Evolutionary conservation across 495 filamentous ascomycete species (phyloP).

Genomic region (Penicillium odoratum): DNA sequence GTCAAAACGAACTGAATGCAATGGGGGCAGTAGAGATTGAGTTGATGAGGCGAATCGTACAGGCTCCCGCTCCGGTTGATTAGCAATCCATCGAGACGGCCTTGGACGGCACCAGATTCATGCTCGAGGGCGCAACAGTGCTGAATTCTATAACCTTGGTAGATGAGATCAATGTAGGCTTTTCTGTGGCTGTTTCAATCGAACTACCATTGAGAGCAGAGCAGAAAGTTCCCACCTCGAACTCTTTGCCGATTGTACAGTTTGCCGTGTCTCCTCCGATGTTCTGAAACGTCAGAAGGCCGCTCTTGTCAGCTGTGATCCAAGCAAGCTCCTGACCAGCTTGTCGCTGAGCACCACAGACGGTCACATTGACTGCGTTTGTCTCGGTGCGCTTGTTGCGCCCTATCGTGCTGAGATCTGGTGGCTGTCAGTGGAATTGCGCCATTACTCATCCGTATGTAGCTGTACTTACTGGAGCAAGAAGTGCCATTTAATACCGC

Average conservation of each 20-base stretch:
- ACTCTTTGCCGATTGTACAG: background rate
- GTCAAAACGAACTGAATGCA: too few species aligned
- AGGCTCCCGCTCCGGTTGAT: background rate
- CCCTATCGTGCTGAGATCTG: background rate
- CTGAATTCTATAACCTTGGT: background rate
- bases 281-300: background rate
- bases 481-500: background rate
- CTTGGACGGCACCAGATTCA: background rate
- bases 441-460: background rate
- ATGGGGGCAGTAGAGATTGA: too few species aligned
- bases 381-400: background rate
- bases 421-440: background rate
- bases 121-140: background rate
- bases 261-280: conserved; percentile 1
- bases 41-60: too few species aligned
- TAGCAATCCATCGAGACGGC: background rate
- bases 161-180: background rate
- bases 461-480: background rate
- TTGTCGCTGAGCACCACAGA: background rate
- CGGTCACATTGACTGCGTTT: background rate
- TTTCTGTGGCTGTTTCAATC: background rate
- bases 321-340: background rate
- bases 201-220: background rate
- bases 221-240: background rate
- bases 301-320: background rate